Base-by-base conservation (phyloP, 2,329 filamentous ascomycete species). In the Neofusicoccum kwambonambiense region DNA sequence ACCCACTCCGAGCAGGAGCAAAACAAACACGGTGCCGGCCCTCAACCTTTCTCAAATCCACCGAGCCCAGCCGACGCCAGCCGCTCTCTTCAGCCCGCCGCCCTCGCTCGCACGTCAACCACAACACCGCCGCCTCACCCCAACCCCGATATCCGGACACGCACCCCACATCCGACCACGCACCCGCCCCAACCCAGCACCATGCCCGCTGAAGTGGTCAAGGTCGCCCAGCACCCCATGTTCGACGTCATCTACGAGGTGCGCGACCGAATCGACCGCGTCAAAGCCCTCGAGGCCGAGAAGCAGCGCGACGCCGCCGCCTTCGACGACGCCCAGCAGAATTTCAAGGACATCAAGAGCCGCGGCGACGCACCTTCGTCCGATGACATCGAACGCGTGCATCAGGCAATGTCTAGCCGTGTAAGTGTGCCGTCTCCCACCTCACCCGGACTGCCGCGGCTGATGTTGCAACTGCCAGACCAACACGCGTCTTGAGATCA, bases 241-340 rank as follows among this genome's bases (percentile, higher is more conserved):
- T 47, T 47, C 56, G 56, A 60, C n/a, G 56, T 60, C 42, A 17
- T 60, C 15, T 47, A 19, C 56, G 56, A 60, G 11, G 56, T 60
- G 15, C 56, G 56, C 56, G 42, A 35, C 56, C 45, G 47, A 9
- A 60, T 60, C 41, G 56, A 47, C 56, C 56, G 56, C 39, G 42
- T 60, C 56, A 60, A 45, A n/a, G 56, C 56, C 31, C 56, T 60
- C 41, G 56, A 60, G 7, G 42, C 56, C 42, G 41, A 60, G 27
- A 45, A 60, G n/a, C 27, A 45, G 5, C 56, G 41, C 42, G 47
- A 22, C 22, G n/a, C 56, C 15, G 41, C 39, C 15, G 13, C 15
- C n/a, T 60, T 35, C 39, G 56, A 60, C 27, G 56, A 41, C 11
- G 56, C 56, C 11, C 56, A 60, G 22, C 22, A 60, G 39, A 47